These are phyloP conservation scores for Populus tomentosa DNA, from an alignment of 441 rosid genomes.

Conservation along the genomic window DNA sequence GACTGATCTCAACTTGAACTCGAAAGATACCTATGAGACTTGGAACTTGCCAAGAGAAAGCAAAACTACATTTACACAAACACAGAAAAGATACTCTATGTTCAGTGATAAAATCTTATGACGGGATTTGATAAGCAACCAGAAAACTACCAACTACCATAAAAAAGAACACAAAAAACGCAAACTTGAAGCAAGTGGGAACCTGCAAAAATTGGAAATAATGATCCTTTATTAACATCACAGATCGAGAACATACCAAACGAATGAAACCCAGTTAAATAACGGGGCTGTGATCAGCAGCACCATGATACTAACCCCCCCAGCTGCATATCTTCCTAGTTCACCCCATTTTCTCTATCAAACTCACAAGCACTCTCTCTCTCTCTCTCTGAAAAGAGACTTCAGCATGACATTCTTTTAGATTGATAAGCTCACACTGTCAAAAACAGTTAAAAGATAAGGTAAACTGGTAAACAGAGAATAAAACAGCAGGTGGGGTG, in stretches of 20 bases:
- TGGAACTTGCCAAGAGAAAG: slow-evolving; percentile 10
- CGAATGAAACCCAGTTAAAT: slow-evolving; percentile 9
- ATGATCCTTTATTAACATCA: background rate
- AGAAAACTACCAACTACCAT: background rate
- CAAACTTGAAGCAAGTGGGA: slow-evolving; percentile 30
- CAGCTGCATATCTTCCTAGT: slow-evolving; percentile 49
- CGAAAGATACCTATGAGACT: background rate
- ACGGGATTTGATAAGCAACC: slow-evolving; percentile 17
- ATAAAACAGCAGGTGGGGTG: background rate
- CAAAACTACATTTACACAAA: slow-evolving; percentile 8
- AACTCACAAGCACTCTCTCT: slow-evolving; percentile 1
- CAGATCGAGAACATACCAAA: slow-evolving; percentile 32
- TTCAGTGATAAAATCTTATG: slow-evolving; percentile 10
- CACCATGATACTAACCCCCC: slow-evolving; percentile 45
- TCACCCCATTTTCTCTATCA: slow-evolving; percentile 53
- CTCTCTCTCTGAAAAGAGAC: slow-evolving; percentile 14
- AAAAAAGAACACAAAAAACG: slow-evolving; percentile 11
- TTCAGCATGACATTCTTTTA: slow-evolving; percentile 32
- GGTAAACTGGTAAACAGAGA: background rate
- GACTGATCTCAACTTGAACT: background rate
- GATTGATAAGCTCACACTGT: slow-evolving; percentile 28
- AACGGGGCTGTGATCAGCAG: slow-evolving; percentile 24
- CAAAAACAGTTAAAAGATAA: slow-evolving; percentile 6
- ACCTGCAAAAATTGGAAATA: slow-evolving; percentile 18
- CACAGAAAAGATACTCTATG: slow-evolving; percentile 1